Evolutionary conservation across 2,329 filamentous ascomycete species (phyloP), one percentile per base, ranked within the genome.

Genomic region (Cladosporium sp.): DNA sequence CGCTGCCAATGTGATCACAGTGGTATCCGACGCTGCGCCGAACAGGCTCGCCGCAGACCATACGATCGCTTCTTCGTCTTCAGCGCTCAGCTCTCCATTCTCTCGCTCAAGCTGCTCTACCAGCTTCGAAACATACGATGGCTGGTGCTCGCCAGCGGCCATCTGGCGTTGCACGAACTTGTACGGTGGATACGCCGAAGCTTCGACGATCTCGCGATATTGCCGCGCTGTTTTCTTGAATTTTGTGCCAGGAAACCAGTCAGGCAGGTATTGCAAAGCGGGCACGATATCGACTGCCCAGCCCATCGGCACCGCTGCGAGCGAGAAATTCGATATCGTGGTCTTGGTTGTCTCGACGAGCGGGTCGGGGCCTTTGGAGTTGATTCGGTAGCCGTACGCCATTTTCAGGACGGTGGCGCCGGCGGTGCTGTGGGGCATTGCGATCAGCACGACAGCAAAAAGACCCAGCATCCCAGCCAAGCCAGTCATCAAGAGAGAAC

Each of bases 211-310:
- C 12, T 38, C 24, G 30, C 55, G 30, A n/a, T 34, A 59, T 14
- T 14, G 2, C 1, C 34, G n/a, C 1, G 80, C 82, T 2, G 73
- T 80, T 1, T 70, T 67, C 67, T 84, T 81, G 73, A 83, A 84
- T 5, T 71, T 71, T 18, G 80, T 76, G 0, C 82, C 82, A 1
- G 81, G 82, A 26, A 81, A 70, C 78, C 81, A 82, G 2, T 79
- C 73, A 0, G 83, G 82, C 0, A 83, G 51, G 65, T 80, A 74
- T 73, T 76, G 69, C 77, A 80, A 68, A 47, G 77, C 78, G 1
- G 82, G 83, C 1, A 85, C 68, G 0, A 80, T 72, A 64, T 85
- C 82, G 3, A 85, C 82, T 7, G 59, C 55, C 55, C 34, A 59
- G 5, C n/a, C 32, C 30, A 36, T 38, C 10, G 55, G 55, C 15